These are phyloP conservation scores for Penicillium roqueforti DNA, from an alignment of 495 filamentous ascomycete genomes.

Conservation along the genomic window DNA sequence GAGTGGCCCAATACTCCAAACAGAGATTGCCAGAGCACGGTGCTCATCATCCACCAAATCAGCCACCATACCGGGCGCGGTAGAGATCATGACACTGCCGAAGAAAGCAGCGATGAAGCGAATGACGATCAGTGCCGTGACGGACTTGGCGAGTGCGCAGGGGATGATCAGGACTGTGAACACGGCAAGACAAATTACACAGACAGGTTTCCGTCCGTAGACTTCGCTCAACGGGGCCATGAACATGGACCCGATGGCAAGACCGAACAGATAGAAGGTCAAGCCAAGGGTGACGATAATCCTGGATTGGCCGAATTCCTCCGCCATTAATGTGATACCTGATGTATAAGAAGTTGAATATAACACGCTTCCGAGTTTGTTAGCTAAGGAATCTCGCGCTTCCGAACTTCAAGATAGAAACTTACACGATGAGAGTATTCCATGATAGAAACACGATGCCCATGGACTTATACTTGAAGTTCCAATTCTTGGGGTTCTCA, in stretches of 20 bases:
- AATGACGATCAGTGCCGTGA: conserved; percentile 61
- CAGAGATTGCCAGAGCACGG: conserved; percentile 66
- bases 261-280: conserved; percentile 64
- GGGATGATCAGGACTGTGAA: conserved; percentile 69
- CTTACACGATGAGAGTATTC: conserved; percentile 64
- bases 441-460: conserved; percentile 63
- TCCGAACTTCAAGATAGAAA: background rate
- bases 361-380: conserved; percentile 51
- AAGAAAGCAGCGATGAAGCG: conserved; percentile 75
- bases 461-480: conserved; percentile 59
- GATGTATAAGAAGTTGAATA: conserved; percentile 82
- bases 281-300: conserved; percentile 68
- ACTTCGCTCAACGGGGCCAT: conserved; percentile 76
- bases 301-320: conserved; percentile 57
- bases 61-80: conserved; percentile 75
- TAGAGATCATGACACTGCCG: conserved; percentile 74
- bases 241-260: conserved; percentile 68
- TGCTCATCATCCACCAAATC: conserved; percentile 70
- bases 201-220: conserved; percentile 72
- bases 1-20: conserved; percentile 75
- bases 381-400: background rate
- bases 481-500: conserved; percentile 75
- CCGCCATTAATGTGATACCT: conserved; percentile 60
- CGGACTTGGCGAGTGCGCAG: conserved; percentile 61
- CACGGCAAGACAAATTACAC: conserved; percentile 55